Conservation (phyloP, 1,284 basidiomycete genomes). For the Pterula multifida region DNA sequence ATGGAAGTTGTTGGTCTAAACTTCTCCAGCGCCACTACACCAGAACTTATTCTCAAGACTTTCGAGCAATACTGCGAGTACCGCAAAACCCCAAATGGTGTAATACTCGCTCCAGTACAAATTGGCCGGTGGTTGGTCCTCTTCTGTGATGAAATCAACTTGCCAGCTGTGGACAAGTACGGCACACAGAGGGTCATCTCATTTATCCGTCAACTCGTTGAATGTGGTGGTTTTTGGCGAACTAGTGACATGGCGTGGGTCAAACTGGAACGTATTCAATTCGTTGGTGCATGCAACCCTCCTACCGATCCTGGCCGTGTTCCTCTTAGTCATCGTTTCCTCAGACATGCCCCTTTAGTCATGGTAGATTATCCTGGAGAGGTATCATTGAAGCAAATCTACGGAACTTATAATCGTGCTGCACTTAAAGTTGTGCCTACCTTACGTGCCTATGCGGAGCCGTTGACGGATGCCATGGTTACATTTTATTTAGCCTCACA, state of each 20-base stretch:
- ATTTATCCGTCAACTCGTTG: slow-evolving; percentile 95
- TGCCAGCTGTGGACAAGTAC: slow-evolving; percentile 96
- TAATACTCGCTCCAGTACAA: slow-evolving; percentile 86
- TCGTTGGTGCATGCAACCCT: slow-evolving; percentile 98
- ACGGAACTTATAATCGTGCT: slow-evolving; percentile 97
- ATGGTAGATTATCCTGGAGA: slow-evolving; percentile 99
- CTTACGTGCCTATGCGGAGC: slow-evolving; percentile 85
- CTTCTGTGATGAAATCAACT: slow-evolving; percentile 99
- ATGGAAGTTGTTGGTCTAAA: slow-evolving; percentile 99
- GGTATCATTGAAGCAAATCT: slow-evolving; percentile 95
- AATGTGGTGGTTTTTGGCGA: slow-evolving; percentile 92
- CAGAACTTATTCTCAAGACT: slow-evolving; percentile 95
- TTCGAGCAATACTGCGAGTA: slow-evolving; percentile 99
- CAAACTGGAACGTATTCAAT: slow-evolving; percentile 94
- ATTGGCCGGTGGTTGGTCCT: slow-evolving; percentile 98
- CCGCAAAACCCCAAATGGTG: slow-evolving; percentile 94
- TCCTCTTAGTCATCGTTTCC: slow-evolving; percentile 93
- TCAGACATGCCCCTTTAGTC: slow-evolving; percentile 95
- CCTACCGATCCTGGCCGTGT: slow-evolving; percentile 99
- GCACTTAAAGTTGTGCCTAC: slow-evolving; percentile 93
- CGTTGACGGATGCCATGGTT: slow-evolving; percentile 97
- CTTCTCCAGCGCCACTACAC: slow-evolving; percentile 98
- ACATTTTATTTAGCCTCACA: slow-evolving; percentile 92
- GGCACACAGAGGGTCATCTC: slow-evolving; percentile 98
- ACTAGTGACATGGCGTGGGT: slow-evolving; percentile 96